Evolutionary conservation across 2,329 filamentous ascomycete genomes (phyloP).

Genomic region (Ascochyta koolunga): DNA sequence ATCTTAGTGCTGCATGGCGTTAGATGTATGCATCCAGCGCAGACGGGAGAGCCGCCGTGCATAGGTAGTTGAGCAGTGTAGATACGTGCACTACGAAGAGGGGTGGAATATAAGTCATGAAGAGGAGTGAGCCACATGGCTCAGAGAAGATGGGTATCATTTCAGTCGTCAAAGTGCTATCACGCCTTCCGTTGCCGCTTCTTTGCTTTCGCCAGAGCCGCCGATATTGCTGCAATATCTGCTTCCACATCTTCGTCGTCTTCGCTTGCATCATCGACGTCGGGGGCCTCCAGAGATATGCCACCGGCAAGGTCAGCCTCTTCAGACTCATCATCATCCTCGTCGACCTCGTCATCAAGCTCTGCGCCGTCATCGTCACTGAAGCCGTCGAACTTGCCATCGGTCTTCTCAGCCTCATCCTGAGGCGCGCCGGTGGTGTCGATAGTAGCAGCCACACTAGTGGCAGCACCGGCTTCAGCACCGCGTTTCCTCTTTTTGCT

Average conservation of each 20-base stretch:
- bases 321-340: constrained; percentile 26
- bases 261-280: constrained; percentile 27
- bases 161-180: constrained; percentile 25
- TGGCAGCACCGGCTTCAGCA: constrained; percentile 41
- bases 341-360: constrained; percentile 27
- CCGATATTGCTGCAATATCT: constrained; percentile 45
- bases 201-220: constrained; percentile 41
- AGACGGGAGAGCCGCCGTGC: too few relatives aligned
- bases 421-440: constrained; percentile 22
- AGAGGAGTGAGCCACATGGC: constrained; percentile 3
- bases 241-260: constrained; percentile 42
- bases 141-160: constrained; percentile 36
- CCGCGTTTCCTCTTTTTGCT: constrained; percentile 72
- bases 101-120: not conserved
- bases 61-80: too few relatives aligned
- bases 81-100: not conserved
- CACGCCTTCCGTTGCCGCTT: constrained; percentile 36
- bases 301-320: constrained; percentile 28
- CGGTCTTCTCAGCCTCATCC: constrained; percentile 26
- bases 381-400: constrained; percentile 44
- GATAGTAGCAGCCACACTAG: constrained; percentile 25
- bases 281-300: constrained; percentile 16
- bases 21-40: too few relatives aligned
- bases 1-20: too few relatives aligned
- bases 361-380: constrained; percentile 23